phyloP scores from a whole-genome alignment of 208 protist genomes.

The Trypanosoma melophagium region DNA sequence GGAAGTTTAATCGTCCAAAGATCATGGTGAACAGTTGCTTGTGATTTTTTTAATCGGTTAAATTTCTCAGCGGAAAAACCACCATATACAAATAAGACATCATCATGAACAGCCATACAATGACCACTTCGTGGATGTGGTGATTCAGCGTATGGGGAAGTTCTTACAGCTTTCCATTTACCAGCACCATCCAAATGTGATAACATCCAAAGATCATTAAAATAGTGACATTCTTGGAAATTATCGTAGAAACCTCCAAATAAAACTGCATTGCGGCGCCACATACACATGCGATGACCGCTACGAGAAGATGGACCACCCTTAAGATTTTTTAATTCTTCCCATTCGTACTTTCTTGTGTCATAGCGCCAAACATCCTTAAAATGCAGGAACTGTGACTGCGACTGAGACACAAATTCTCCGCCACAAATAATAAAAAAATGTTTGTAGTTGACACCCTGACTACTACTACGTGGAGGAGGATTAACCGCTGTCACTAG shows the following conservation, averaged over 20 bases:
- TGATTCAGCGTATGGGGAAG: slow-evolving; percentile 39
- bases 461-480: slow-evolving; percentile 77
- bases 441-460: slow-evolving; percentile 84
- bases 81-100: slow-evolving; percentile 88
- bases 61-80: slow-evolving; percentile 88
- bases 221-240: slow-evolving; percentile 83
- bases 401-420: slow-evolving; percentile 92
- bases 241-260: slow-evolving; percentile 95
- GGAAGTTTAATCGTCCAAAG: slow-evolving; percentile 76
- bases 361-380: slow-evolving; percentile 90
- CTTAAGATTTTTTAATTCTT: slow-evolving; percentile 78
- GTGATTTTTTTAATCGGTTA: slow-evolving; percentile 87
- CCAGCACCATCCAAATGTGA: slow-evolving; percentile 76
- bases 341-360: slow-evolving; percentile 72
- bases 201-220: slow-evolving; percentile 88
- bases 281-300: slow-evolving; percentile 90
- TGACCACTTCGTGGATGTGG: slow-evolving; percentile 81
- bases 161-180: slow-evolving; percentile 58
- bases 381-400: slow-evolving; percentile 92
- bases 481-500: slow-evolving; percentile 70
- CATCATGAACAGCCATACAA: slow-evolving; percentile 78
- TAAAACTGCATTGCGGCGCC: slow-evolving; percentile 83
- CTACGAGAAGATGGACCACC: slow-evolving; percentile 85
- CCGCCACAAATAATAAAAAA: slow-evolving; percentile 86
- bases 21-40: slow-evolving; percentile 89